Conservation (phyloP, 2,329 filamentous ascomycete species). For the Seiridium unicorne region DNA sequence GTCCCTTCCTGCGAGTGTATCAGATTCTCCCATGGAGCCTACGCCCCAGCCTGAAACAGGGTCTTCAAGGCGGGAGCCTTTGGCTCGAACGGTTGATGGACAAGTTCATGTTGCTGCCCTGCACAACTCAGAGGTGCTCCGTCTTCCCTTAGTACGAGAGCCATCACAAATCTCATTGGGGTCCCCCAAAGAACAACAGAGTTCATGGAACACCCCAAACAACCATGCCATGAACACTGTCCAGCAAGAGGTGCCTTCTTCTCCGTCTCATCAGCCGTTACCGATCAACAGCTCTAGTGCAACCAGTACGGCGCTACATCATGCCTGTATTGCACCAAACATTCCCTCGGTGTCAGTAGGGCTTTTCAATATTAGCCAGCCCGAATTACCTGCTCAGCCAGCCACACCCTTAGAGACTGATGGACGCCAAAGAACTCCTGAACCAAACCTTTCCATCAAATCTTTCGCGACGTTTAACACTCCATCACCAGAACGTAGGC, state of each 20-base stretch:
- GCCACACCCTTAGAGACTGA: background rate
- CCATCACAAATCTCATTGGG: background rate
- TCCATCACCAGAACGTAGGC: conserved; percentile 40
- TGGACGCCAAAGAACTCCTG: conserved; percentile 35
- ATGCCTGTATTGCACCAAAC: background rate
- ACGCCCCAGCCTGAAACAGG: conserved; percentile 12
- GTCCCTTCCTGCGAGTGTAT: background rate
- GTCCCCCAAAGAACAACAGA: background rate
- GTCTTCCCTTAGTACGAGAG: background rate
- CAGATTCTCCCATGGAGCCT: conserved; percentile 10
- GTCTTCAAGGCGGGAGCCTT: conserved; percentile 29
- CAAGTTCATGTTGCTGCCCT: conserved; percentile 11
- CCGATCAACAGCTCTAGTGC: background rate
- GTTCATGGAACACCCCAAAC: background rate
- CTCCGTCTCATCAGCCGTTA: background rate
- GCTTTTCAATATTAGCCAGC: background rate
- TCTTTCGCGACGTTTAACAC: conserved; percentile 53
- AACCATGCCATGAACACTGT: background rate
- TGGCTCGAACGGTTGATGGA: conserved; percentile 17
- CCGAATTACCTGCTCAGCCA: background rate
- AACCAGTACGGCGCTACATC: background rate
- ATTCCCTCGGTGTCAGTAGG: background rate
- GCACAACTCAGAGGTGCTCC: conserved; percentile 20
- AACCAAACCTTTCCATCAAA: conserved; percentile 47
- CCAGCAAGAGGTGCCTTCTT: background rate